Evolutionary conservation across 371 early-diverging fungal species (phyloP), one percentile per base, ranked within the genome.

Genomic region (Homolaphlyctis polyrhiza): DNA sequence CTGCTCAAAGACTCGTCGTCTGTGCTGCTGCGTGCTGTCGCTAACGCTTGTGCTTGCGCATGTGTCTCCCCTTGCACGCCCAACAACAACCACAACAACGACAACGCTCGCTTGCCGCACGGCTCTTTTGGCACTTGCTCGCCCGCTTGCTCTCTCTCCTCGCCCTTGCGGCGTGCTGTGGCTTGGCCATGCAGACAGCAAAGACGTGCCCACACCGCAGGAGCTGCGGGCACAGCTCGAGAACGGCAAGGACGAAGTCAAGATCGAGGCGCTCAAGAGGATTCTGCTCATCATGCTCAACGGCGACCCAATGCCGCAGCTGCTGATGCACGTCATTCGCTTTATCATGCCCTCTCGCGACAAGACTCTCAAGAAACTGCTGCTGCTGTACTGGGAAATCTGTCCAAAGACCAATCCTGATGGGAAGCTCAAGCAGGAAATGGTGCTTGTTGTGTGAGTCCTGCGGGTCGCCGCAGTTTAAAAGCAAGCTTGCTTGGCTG

Each of bases 271-370:
- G 23, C 90, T 97, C 91, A 93, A 94, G 75, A 88, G 90, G 71
- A 78, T 97, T 60, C 82, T 97, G 50, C 80, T 87, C 57, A 84
- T 88, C 52, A 92, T 95, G 87, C 78, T 94, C 35, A 94, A 94
- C 65, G 98, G 97, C 47, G 97, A 97, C 65, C 90, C 91, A 18
- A 82, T 89, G 74, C 89, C 90, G 51, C 86, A 87, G 66, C 84
- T 96, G 35, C 83, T 98, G 59, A 91, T 98, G 91, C 94, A 93
- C 76, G 90, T 98, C 67, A 98, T 98, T 75, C 93, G 94, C 63
- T 95, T 94, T 71, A 92, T 95, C 49, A 81, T 95, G 82, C 97
- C 96, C 33, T 88, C 89, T 35, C 87, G 85, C 71, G 91, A 92
- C 82, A 95, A 96, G 72, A 76, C 87, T 66, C 76, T 89, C 33